These are phyloP conservation scores for Orbilia blumenaviensis DNA, from an alignment of 2,329 filamentous ascomycete genomes.

Conservation along the genomic window DNA sequence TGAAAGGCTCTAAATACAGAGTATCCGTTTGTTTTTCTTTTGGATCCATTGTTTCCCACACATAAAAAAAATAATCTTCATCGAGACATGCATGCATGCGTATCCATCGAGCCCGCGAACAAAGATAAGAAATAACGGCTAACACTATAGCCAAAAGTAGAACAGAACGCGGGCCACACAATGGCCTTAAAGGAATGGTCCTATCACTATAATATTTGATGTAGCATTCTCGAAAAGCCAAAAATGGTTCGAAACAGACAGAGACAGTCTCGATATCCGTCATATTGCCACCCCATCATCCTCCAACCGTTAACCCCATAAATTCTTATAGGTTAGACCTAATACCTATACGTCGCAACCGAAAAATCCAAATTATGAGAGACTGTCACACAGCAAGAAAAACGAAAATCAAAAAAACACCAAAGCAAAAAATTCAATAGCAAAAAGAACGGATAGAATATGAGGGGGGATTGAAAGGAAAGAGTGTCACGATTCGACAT, in stretches of 20 bases:
- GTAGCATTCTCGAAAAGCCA: background rate
- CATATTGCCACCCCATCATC: background rate
- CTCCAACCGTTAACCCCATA: background rate
- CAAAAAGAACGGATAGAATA: background rate
- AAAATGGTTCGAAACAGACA: background rate
- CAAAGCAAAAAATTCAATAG: background rate
- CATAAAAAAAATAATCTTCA: too few species aligned
- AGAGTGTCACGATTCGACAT: slow-evolving; percentile 8
- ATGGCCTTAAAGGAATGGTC: too few species aligned
- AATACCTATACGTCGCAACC: slow-evolving; percentile 40
- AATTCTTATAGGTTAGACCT: slow-evolving; percentile 49
- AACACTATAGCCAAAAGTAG: too few species aligned
- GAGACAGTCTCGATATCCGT: background rate
- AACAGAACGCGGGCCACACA: background rate
- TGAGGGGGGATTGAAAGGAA: background rate
- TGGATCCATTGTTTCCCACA: too few species aligned
- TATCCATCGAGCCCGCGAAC: too few species aligned
- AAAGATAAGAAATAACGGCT: too few species aligned
- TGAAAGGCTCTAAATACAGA: too few species aligned
- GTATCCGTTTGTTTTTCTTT: too few species aligned
- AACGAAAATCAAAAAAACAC: background rate
- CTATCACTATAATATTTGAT: too few species aligned
- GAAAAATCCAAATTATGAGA: slow-evolving; percentile 38
- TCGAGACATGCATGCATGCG: too few species aligned
- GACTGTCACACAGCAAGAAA: slow-evolving; percentile 14